phyloP scores from a whole-genome alignment of 345 rosid genomes.

The Eucalyptus shirleyi region DNA sequence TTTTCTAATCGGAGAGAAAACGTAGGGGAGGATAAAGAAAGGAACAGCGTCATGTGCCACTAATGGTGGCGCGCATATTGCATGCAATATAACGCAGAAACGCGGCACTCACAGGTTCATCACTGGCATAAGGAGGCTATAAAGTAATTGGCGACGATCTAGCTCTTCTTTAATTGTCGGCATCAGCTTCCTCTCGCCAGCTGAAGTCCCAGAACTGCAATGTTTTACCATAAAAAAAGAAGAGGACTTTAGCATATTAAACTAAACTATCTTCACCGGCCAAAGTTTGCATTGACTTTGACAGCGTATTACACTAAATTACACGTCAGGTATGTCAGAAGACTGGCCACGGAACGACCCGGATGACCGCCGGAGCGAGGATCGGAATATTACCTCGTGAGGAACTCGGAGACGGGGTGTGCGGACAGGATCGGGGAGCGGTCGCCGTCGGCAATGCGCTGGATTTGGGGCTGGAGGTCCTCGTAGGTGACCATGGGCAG shows the following conservation, averaged over 20 bases:
- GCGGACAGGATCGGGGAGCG: conserved; percentile 75
- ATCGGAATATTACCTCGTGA: conserved; percentile 46
- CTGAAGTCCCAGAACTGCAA: conserved; percentile 93
- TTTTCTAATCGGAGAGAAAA: not conserved
- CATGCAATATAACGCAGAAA: not conserved
- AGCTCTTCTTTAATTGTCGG: conserved; percentile 87
- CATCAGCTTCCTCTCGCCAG: conserved; percentile 96
- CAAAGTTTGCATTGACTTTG: not conserved
- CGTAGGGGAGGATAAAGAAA: not conserved
- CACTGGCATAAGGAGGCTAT: conserved; percentile 94
- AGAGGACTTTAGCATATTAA: not conserved
- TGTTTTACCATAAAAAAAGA: not conserved
- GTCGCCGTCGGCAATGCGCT: conserved; percentile 92
- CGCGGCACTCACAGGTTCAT: conserved; percentile 77
- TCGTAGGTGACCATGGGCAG: conserved; percentile 77
- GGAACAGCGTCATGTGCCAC: not conserved
- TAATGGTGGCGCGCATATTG: not conserved
- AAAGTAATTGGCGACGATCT: conserved; percentile 80
- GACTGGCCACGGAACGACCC: not conserved
- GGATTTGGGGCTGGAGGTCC: conserved; percentile 79
- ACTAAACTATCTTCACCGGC: not conserved
- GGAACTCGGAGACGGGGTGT: conserved; percentile 89
- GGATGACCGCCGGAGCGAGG: not conserved
- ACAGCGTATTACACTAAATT: not conserved
- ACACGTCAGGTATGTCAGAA: not conserved